Base-by-base conservation (phyloP, 2,329 filamentous ascomycete species). In the Trichoderma oligosporum region DNA sequence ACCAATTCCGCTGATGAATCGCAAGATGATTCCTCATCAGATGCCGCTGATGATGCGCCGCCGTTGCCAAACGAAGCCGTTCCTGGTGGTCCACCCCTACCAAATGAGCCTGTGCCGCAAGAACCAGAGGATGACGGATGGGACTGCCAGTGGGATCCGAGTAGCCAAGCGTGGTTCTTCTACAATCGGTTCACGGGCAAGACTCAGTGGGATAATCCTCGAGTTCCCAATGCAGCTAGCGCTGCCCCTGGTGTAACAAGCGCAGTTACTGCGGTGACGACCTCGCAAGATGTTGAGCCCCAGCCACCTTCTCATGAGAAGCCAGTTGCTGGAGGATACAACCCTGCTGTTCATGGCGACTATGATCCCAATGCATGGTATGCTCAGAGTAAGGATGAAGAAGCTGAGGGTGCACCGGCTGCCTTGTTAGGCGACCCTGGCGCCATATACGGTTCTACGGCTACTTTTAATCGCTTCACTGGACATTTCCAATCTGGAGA, bases 351-450 rank as follows among this genome's bases (percentile, higher is more conserved):
- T 44, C 94, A 99, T 71, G 94, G 94, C 65, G 88, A 92, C 75
- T 99, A 97, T 76, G 94, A 99, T 67, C 91, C 92, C 4, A 94
- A 87, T 60, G 93, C 94, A n/a, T 89, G 91, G 76, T 99, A 99
- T 70, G 93, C 94, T 9, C 82, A 89, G 68, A 76, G 78, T 44
- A 70, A 79, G 42, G 72, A 76, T 46, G 70, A 71, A 9, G 65
- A 69, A 8, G 65, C 69, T 9, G 67, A 66, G 11, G 64, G 69
- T n/a, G 57, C 69, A 0, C 63, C 72, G 6, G 66, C 70, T 1
- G 53, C 61, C 31, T 52, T 56, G 31, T 61, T 61, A 11, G 60
- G 68, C 12, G 76, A 82, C 62, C 70, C 76, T 7, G 66, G 76
- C 20, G 73, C 76, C 18, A 74, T 81, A 4, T 93, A 93, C 68